Evolutionary conservation across 1,139 yeast species (phyloP), one percentile per base, ranked within the genome.

Genomic region (Debaryomycetaceae sp.): DNA sequence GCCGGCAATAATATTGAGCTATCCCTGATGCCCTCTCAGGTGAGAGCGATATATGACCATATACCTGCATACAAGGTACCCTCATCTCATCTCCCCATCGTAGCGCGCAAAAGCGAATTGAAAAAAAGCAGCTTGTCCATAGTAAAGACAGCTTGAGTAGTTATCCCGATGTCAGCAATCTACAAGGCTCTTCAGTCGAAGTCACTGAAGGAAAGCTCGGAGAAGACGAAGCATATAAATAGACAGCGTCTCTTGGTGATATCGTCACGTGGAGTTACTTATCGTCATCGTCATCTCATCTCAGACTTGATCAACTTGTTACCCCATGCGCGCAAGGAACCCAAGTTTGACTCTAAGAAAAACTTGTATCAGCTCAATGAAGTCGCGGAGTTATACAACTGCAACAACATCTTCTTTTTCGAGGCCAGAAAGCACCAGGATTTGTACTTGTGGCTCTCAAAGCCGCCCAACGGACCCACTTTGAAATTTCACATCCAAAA

Each of bases 391-490:
- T 70, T 93, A 42, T 88, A 91, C 73, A 91, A 91, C 70, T 93
- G 99, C 72, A 93, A 91, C 65, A 91, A 91, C 55, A 77, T 93
- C 45, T 68, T 88, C 58, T 91, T 84, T 57, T 93, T 93, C 52
- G 99, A 91, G 61, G 89, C 95, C 37, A 80, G 97, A 65, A 91
- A 93, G 63, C 97, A 91, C 60, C 85, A 81, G 59, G 99, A 91
- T 63, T 75, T 91, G 52, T 91, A 93, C 58, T 61, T 91, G 56
- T 91, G 97, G 96, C 60, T 91, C 44, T 75, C 96, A 25, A 89
- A 91, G 61, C 95, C 97, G 17, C 98, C 98, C 29, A 91, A 91
- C 56, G 99, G 99, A 1, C 99, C 99, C 36, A 89, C 97, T 16
- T 68, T 84, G 51, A 91, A 93, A 61, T 89, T 91, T 58, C 94